Conservation (phyloP, 164 flowering plant species). For the Dillenia suffruticosa region DNA sequence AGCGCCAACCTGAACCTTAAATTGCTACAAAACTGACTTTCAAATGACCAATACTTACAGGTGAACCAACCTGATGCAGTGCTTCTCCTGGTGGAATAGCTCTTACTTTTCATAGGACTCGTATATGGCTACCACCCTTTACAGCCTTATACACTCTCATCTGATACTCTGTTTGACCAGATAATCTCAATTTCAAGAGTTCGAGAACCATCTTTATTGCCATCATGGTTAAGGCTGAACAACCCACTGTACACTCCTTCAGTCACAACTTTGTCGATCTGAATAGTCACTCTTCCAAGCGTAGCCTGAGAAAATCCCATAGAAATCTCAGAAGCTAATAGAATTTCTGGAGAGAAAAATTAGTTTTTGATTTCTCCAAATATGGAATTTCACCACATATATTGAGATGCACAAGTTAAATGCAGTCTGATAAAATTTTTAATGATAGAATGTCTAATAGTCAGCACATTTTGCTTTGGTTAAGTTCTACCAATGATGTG, state of each 20-base stretch:
- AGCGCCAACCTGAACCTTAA: slow-evolving; percentile 15
- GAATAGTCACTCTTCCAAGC: slow-evolving; percentile 83
- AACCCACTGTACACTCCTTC: slow-evolving; percentile 80
- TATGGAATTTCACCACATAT: neutral
- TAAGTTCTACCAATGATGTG: too few species aligned
- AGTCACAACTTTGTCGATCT: slow-evolving; percentile 81
- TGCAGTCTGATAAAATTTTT: too few species aligned
- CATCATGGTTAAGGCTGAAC: slow-evolving; percentile 72
- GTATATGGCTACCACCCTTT: too few species aligned
- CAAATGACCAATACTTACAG: slow-evolving; percentile 26
- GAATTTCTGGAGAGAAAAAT: neutral
- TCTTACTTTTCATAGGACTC: neutral
- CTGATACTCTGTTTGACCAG: slow-evolving; percentile 65
- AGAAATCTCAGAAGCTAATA: neutral
- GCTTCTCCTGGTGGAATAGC: neutral
- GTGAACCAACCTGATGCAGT: slow-evolving; percentile 9
- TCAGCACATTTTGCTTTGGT: too few species aligned
- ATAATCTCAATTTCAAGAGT: slow-evolving; percentile 83
- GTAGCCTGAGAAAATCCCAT: slow-evolving; percentile 49
- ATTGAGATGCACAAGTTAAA: too few species aligned
- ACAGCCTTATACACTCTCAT: slow-evolving; percentile 27
- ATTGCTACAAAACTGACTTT: slow-evolving; percentile 47
- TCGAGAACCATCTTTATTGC: slow-evolving; percentile 67
- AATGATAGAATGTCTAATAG: too few species aligned
- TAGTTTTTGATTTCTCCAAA: neutral